Conservation (phyloP, 495 filamentous ascomycete species). For the Neurospora sp. region DNA sequence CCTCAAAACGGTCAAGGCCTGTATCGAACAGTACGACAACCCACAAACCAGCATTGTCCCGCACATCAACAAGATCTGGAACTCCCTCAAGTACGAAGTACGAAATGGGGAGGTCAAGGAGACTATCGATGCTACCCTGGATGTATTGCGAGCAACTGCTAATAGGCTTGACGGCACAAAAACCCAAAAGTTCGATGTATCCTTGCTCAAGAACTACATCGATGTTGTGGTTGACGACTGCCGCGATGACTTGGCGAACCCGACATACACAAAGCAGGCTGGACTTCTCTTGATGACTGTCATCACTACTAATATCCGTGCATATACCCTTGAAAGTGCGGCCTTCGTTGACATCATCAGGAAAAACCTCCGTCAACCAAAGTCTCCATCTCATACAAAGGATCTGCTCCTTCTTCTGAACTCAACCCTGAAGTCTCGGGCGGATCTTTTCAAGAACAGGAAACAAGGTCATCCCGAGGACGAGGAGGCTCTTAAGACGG, state of each 20-base stretch:
- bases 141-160: conserved; percentile 35
- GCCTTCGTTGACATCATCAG: conserved; percentile 27
- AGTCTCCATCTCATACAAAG: conserved; percentile 28
- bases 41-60: conserved; percentile 30
- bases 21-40: conserved; percentile 31
- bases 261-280: conserved; percentile 35
- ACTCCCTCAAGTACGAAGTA: conserved; percentile 48
- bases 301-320: conserved; percentile 21
- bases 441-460: conserved; percentile 19
- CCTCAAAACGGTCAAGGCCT: conserved; percentile 37
- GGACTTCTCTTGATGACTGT: conserved; percentile 37
- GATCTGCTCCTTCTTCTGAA: conserved; percentile 34
- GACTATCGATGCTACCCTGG: conserved; percentile 35
- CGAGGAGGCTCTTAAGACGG: conserved; percentile 13
- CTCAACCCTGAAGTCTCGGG: conserved; percentile 27
- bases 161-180: conserved; percentile 25
- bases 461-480: conserved; percentile 15
- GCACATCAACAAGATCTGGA: conserved; percentile 38
- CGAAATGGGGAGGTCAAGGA: conserved; percentile 45
- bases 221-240: conserved; percentile 31
- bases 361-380: conserved; percentile 29
- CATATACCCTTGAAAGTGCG: conserved; percentile 25
- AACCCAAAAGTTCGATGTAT: conserved; percentile 23
- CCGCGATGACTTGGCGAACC: conserved; percentile 32
- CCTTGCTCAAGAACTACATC: conserved; percentile 27